phyloP scores from a whole-genome alignment of 768 basidiomycete species.

The Suillus placidus region DNA sequence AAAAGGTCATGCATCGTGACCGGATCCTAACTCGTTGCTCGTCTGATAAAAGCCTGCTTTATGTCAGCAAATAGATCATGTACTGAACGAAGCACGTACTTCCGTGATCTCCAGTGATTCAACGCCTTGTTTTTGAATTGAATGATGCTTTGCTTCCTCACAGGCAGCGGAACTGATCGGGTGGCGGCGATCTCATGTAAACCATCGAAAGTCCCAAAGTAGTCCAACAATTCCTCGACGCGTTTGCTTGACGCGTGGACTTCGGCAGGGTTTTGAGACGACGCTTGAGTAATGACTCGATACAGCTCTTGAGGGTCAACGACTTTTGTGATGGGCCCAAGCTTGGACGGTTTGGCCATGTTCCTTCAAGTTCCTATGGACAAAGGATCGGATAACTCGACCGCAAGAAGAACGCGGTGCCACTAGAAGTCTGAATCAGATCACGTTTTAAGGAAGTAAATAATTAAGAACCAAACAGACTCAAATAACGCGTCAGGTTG shows the following conservation, averaged over 20 bases:
- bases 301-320: constrained; percentile 68
- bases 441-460: constrained; percentile 14
- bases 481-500: constrained; percentile 49
- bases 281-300: constrained; percentile 65
- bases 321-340: constrained; percentile 26
- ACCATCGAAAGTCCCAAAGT: constrained; percentile 70
- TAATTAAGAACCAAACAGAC: constrained; percentile 26
- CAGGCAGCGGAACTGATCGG: constrained; percentile 55
- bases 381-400: constrained; percentile 13
- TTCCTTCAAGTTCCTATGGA: constrained; percentile 15
- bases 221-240: constrained; percentile 67
- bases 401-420: constrained; percentile 1
- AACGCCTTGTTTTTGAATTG: constrained; percentile 85
- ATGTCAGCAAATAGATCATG: constrained; percentile 14
- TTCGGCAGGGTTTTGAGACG: constrained; percentile 66
- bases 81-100: constrained; percentile 44
- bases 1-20: constrained; percentile 59
- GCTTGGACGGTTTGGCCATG: constrained; percentile 21
- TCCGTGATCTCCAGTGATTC: constrained; percentile 77
- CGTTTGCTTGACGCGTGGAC: constrained; percentile 54
- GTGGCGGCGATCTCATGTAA: constrained; percentile 75
- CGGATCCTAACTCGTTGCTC: constrained; percentile 71
- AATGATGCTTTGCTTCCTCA: constrained; percentile 82
- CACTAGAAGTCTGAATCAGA: not conserved
- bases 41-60: constrained; percentile 62